A percentile compares a stretch with the other conserved stretches of the same genome.
These are phyloP conservation scores for Wallacemonas collosoma DNA, from an alignment of 208 protist species.

Conservation along the genomic window DNA sequence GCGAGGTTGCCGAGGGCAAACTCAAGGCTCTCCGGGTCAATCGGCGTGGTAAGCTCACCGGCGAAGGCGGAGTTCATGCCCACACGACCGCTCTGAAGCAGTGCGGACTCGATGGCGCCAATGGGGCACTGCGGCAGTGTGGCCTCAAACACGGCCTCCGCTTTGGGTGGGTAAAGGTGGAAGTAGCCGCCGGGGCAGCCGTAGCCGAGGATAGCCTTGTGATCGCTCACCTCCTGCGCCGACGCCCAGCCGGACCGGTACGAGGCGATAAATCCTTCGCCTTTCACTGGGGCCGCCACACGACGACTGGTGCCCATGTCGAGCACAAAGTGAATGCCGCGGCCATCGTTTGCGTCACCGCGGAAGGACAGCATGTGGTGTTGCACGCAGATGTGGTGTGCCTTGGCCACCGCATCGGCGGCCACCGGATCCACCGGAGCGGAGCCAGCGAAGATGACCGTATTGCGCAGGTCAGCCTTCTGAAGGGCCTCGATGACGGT, in stretches of 20 bases:
- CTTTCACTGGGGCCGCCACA: conserved; percentile 49
- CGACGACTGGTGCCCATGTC: conserved; percentile 79
- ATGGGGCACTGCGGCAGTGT: conserved; percentile 37
- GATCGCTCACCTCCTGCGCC: conserved; percentile 61
- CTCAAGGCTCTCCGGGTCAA: conserved; percentile 62
- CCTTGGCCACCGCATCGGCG: conserved; percentile 14
- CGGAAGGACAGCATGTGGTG: conserved; percentile 35
- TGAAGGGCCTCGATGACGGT: conserved; percentile 59
- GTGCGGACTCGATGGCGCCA: conserved; percentile 67
- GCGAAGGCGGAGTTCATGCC: conserved; percentile 16
- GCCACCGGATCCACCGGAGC: conserved; percentile 33
- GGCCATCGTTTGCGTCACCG: conserved; percentile 45
- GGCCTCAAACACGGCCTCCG: conserved; percentile 44
- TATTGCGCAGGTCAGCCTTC: conserved; percentile 44
- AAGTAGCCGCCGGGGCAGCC: conserved; percentile 64
- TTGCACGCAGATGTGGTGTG: conserved; percentile 69
- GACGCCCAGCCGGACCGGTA: conserved; percentile 75
- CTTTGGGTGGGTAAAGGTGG: conserved; percentile 66
- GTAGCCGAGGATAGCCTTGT: conserved; percentile 43
- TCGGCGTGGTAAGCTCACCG: conserved; percentile 52
- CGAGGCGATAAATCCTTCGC: conserved; percentile 75
- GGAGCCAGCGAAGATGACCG: conserved; percentile 55
- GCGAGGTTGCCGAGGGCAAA: conserved; percentile 67
- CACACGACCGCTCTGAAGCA: conserved; percentile 73
- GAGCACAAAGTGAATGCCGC: conserved; percentile 66